Conservation (phyloP, 805 yeast genomes). For the Yarrowia deformans region DNA sequence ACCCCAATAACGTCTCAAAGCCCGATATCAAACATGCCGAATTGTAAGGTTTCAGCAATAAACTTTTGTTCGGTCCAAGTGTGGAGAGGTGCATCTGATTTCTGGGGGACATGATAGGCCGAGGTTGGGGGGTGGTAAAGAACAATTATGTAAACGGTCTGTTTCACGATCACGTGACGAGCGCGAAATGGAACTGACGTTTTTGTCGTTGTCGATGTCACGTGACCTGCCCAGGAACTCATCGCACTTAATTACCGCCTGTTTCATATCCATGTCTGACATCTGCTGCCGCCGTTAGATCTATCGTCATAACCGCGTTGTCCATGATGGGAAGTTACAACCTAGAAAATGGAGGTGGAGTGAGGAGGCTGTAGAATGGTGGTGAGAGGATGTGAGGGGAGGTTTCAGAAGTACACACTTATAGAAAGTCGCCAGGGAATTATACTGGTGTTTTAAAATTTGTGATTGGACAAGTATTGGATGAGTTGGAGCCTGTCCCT, state of each 20-base stretch:
- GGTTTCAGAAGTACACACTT: no score
- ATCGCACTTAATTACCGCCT: no score
- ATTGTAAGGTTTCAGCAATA: not conserved
- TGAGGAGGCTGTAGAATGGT: not conserved
- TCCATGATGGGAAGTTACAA: conserved; percentile 22
- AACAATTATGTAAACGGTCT: no score
- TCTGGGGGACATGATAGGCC: conserved; percentile 37
- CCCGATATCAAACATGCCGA: not conserved
- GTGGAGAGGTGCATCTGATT: conserved; percentile 26
- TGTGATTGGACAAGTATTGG: not conserved
- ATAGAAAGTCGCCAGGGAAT: no score
- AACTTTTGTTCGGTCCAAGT: conserved; percentile 1
- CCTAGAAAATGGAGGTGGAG: not conserved
- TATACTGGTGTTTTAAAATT: no score
- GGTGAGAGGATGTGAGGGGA: not conserved
- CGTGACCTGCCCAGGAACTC: not conserved
- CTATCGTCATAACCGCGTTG: conserved; percentile 18
- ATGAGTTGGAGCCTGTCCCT: not conserved
- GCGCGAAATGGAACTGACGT: no score
- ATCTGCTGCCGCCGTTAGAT: not conserved
- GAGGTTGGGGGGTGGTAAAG: not conserved
- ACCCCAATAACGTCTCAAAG: not conserved
- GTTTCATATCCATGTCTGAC: not conserved
- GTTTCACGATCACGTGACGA: no score
- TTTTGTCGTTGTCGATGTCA: no score